These are phyloP conservation scores for Candida nemodendra DNA, from an alignment of 805 yeast genomes.

Conservation along the genomic window DNA sequence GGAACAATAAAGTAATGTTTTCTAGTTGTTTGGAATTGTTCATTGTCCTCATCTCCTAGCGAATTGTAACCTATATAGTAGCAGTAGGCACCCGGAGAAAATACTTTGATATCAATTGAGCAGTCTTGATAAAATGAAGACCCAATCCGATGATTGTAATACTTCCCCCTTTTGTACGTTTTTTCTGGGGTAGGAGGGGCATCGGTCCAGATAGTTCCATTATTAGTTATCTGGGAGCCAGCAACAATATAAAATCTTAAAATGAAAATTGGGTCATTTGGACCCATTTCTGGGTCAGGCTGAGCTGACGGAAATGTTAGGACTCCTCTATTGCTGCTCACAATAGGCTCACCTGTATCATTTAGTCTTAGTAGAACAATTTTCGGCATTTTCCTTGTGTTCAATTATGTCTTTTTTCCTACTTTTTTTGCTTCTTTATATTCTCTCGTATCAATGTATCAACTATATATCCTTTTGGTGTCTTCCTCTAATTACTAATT, in stretches of 20 bases:
- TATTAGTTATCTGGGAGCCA: constrained; percentile 67
- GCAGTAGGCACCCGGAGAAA: constrained; percentile 74
- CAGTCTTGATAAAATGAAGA: constrained; percentile 66
- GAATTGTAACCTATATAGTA: constrained; percentile 63
- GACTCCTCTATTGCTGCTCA: constrained; percentile 43
- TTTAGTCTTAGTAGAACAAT: constrained; percentile 47
- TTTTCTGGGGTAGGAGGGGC: constrained; percentile 48
- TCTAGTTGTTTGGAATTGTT: constrained; percentile 46
- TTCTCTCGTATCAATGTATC: neutral
- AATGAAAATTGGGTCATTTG: constrained; percentile 40
- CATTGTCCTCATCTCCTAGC: constrained; percentile 25
- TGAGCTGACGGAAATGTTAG: constrained; percentile 49
- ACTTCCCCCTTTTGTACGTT: constrained; percentile 56
- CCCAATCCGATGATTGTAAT: constrained; percentile 48
- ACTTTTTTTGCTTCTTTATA: neutral
- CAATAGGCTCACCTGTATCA: constrained; percentile 47
- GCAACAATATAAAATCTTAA: constrained; percentile 70
- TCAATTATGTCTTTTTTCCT: neutral
- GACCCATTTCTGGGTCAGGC: constrained; percentile 29
- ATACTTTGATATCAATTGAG: constrained; percentile 58
- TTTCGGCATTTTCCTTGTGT: constrained; percentile 28
- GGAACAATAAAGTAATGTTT: constrained; percentile 76
- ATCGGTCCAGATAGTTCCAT: constrained; percentile 73
- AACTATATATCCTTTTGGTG: no score
- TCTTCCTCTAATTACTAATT: no score